These are phyloP conservation scores for Immersiporthe knoxdaviesiana DNA, from an alignment of 2,329 filamentous ascomycete genomes.

Conservation along the genomic window DNA sequence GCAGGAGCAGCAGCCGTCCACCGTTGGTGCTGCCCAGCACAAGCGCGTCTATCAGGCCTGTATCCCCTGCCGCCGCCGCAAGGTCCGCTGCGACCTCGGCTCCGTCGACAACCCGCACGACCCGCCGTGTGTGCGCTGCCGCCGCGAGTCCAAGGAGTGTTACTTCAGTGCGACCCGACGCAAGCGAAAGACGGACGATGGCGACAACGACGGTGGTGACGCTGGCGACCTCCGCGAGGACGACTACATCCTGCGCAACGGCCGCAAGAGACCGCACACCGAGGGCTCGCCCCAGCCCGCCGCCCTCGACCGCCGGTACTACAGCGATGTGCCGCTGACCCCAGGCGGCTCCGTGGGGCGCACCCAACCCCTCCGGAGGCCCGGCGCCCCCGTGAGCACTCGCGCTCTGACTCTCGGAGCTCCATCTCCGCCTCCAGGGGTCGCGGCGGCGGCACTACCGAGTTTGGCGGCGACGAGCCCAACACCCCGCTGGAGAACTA, in stretches of 20 bases:
- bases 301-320: conserved; percentile 49
- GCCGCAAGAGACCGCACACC: conserved; percentile 66
- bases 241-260: conserved; percentile 72
- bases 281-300: conserved; percentile 46
- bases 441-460: conserved; percentile 32
- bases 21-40: conserved; percentile 50
- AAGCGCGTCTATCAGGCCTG: conserved; percentile 68
- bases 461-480: conserved; percentile 54
- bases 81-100: conserved; percentile 65
- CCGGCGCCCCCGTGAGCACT: conserved; percentile 44
- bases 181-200: conserved; percentile 79
- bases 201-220: conserved; percentile 50
- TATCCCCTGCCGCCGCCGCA: conserved; percentile 64
- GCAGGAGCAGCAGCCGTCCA: conserved; percentile 9
- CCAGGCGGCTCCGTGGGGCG: conserved; percentile 69
- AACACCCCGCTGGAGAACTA: conserved; percentile 67
- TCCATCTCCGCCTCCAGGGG: conserved; percentile 37
- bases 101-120: conserved; percentile 93
- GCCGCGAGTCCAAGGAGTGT: conserved; percentile 94
- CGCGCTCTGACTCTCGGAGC: conserved; percentile 40
- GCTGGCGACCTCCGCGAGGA: conserved; percentile 44
- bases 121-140: conserved; percentile 90
- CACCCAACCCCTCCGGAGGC: conserved; percentile 67
- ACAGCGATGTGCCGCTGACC: conserved; percentile 63
- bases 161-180: conserved; percentile 93